Percentiles rank a stretch among this genome's conserved stretches.
phyloP scores from a whole-genome alignment of 129 eudicot genomes.

The Tagetes patula region DNA sequence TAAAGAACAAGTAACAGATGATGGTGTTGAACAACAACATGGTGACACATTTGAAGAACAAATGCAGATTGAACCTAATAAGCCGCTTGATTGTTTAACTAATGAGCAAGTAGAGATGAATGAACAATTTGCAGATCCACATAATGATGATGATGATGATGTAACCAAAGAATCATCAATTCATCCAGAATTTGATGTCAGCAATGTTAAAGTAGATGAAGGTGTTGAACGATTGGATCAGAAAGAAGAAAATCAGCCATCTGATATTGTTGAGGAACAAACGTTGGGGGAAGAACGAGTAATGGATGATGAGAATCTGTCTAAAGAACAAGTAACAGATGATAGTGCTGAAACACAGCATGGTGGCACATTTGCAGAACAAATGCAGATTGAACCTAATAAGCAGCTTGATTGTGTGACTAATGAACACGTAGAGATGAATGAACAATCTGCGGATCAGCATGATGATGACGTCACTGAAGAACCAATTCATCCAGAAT shows the following conservation, averaged over 20 bases:
- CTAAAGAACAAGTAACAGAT: neutral
- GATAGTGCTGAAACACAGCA: conserved; percentile 3
- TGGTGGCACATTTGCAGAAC: conserved; percentile 17
- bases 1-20: conserved; percentile 13
- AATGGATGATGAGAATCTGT: too few species aligned
- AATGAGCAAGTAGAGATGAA: conserved; percentile 9
- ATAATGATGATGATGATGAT: neutral
- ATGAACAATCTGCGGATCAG: conserved; percentile 2
- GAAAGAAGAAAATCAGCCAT: too few species aligned
- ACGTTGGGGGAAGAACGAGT: too few species aligned
- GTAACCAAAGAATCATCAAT: conserved; percentile 19
- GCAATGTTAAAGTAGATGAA: too few species aligned
- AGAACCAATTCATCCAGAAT: conserved; percentile 13
- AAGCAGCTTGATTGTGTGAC: neutral
- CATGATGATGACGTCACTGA: conserved; percentile 10
- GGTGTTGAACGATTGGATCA: too few species aligned
- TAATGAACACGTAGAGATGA: conserved; percentile 6
- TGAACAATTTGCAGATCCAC: neutral
- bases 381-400: conserved; percentile 4
- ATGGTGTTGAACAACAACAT: conserved; percentile 12
- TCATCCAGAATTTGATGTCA: neutral
- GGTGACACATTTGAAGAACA: conserved; percentile 19
- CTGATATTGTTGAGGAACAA: too few species aligned
- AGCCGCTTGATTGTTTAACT: neutral
- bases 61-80: conserved; percentile 3